Evolutionary conservation across 306 rosid genomes (phyloP), one percentile per base, ranked within the genome.

Genomic region (Pachyrhizus erosus): DNA sequence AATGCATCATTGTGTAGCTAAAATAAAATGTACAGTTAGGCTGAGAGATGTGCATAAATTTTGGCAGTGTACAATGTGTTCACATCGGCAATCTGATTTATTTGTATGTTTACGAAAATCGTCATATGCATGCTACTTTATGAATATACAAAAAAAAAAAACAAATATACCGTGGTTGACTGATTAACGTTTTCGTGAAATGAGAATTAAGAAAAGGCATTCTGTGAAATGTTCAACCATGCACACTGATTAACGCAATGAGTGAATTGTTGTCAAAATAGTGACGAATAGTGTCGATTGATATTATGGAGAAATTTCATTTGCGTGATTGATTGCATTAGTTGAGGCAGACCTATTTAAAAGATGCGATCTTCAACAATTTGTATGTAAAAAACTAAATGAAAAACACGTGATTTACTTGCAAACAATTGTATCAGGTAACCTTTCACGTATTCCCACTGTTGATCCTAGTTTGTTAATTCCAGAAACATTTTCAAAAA

Each of bases 41-140:
- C 48, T 34, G 71, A 26, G 74, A 65, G 57, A 57, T 81, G 76
- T 66, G 84, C 58, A 46, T 55, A 42, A 81, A 33, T 82, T 86
- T 86, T 82, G 82, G 20, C 73, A 13, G 12, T 55, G 77, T 69
- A 66, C 70, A 27, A 17, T 27, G 8, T 54, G 15, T 45, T 70
- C 73, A 18, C 48, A 1, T 6, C 29, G 49, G 85, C 70, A 70
- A 31, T 85, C 67, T 49, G 62, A 37, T 69, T 83, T 66, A 13
- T 79, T 43, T 21, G 13, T 70, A 8, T 57, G 64, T 70, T 48
- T 26, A 23, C 21, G 70, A 34, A 33, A 49, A 39, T 18, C 31
- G 46, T 52, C 10, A 10, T 5, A 33, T 17, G 15, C 9, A 33
- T 23, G 49, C 4, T 7, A 17, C 39, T 13, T 27, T 5, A 5